Evolutionary conservation across 768 basidiomycete species (phyloP), one percentile per base, ranked within the genome.

Genomic region (Trametes maxima): DNA sequence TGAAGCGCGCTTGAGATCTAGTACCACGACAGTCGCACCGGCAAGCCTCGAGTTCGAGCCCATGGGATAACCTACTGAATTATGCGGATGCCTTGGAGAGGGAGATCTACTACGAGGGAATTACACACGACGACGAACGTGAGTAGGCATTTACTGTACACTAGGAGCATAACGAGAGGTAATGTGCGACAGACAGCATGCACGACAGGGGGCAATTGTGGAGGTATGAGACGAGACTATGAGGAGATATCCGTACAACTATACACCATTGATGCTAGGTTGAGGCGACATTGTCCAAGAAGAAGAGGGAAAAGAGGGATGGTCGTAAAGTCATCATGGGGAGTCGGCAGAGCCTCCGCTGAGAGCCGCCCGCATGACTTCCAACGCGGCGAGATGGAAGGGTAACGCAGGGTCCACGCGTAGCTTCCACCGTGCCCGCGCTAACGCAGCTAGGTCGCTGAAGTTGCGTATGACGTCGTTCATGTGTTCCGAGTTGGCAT

Each of bases 341-440:
- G 53, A 33, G 37, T 64, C 62, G n/a, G 36, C 40, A 17, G 46
- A 7, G 11, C 53, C 62, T 21, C 74, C 74, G 42, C 65, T 67
- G n/a, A 80, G 69, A 4, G 77, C 76, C 33, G 70, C 68, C 17
- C 74, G 72, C 84, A 91, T 89, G 19, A 79, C 78, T 59, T 90
- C 85, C 24, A 90, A 78, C 16, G 89, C 89, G 33, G 85, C 86
- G 37, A 93, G 77, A 68, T 94, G 91, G 69, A 88, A 84, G 13
- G 91, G 92, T 53, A 94, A 71, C 40, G 77, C 75, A 11, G 83
- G 78, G 67, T 83, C 79, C 54, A 75, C 78, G 28, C 74, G 78
- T 48, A 84, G 74, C 62, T 77, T 78, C 80, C 80, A 85, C 48
- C 82, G 70, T 74, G 74, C 51, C 71, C 73, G 73, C 2, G 85